Evolutionary conservation across 176 grass and related monocot genomes (phyloP), one percentile per base, ranked within the genome.

Genomic region (Paspalum notatum): DNA sequence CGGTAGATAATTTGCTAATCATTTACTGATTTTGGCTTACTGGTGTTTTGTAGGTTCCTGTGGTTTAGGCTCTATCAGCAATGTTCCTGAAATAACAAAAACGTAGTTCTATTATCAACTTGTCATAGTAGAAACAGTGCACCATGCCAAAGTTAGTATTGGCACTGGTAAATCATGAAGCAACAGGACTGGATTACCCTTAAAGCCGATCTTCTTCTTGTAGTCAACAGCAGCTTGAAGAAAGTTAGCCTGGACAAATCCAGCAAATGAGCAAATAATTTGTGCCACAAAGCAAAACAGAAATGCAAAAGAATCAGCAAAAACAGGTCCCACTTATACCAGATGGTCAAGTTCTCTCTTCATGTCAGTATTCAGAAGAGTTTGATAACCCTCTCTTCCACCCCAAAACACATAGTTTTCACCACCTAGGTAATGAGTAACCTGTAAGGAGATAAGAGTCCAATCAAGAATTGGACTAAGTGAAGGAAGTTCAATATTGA

Each of bases 361-460:
- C 92, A 95, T 99, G 76, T 95, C 90, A 6, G 96, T 99, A 59
- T 99, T 99, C 55, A 95, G 78, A 89, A 99, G 92, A 82, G 96
- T 91, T 78, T 95, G 96, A 68, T 99, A 99, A 40, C 92, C 92
- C 79, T 99, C 96, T 76, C 92, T 87, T 38, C 96, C 96, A 79
- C 92, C 96, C 95, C 96, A 98, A 44, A 95, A 99, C 58, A 99
- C 90, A 77, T 98, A 95, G 77, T 99, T 99, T 89, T 99, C 96
- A 61, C 92, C 96, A 16, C 96, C 92, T 46, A 95, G 84, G 67
- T 95, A 98, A 82, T 98, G 90, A 62, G 96, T 98, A 42, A 93
- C 90, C 92, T 95, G 67, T 37, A 37, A 90, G 72, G 57, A 48
- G 26, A 77, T 49, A 55, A 55, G 59, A 58, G 18, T 20, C 11